phyloP scores from a whole-genome alignment of 352 stramenopile species.

The Pythium utonaiense region DNA sequence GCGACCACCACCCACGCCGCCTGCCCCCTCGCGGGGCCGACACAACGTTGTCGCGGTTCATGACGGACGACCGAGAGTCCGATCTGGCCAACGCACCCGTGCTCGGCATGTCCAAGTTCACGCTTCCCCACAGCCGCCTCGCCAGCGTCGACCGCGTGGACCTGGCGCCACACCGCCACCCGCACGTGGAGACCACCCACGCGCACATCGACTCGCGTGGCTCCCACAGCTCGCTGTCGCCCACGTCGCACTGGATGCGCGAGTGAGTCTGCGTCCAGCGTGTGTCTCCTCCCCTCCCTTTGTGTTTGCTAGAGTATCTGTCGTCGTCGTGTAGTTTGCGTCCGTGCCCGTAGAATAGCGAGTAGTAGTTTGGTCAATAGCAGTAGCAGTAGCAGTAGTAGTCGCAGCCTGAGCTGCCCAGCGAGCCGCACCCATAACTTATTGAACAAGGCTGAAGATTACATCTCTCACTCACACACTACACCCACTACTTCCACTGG shows the following conservation, averaged over 20 bases:
- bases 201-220: slow-evolving; percentile 21
- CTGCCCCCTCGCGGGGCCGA: slow-evolving; percentile 1
- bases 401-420: not conserved
- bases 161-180: slow-evolving; percentile 1
- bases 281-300: not conserved
- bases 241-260: slow-evolving; percentile 26
- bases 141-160: slow-evolving; percentile 26
- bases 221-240: slow-evolving; percentile 12
- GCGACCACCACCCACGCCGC: not conserved
- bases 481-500: slow-evolving; percentile 36
- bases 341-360: slow-evolving; percentile 10
- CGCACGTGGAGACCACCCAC: slow-evolving; percentile 4
- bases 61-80: slow-evolving; percentile 40
- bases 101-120: slow-evolving; percentile 32
- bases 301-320: slow-evolving; percentile 16
- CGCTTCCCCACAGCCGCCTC: slow-evolving; percentile 21
- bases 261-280: slow-evolving; percentile 17
- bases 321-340: slow-evolving; percentile 7
- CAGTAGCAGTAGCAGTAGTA: slow-evolving; percentile 8
- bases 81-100: slow-evolving; percentile 25
- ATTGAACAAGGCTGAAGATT: slow-evolving; percentile 13
- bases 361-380: slow-evolving; percentile 9
- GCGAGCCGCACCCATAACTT: slow-evolving; percentile 15
- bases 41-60: slow-evolving; percentile 58
- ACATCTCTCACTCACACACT: not conserved